Evolutionary conservation across 306 rosid genomes (phyloP).

Genomic region (Pyrus communis): DNA sequence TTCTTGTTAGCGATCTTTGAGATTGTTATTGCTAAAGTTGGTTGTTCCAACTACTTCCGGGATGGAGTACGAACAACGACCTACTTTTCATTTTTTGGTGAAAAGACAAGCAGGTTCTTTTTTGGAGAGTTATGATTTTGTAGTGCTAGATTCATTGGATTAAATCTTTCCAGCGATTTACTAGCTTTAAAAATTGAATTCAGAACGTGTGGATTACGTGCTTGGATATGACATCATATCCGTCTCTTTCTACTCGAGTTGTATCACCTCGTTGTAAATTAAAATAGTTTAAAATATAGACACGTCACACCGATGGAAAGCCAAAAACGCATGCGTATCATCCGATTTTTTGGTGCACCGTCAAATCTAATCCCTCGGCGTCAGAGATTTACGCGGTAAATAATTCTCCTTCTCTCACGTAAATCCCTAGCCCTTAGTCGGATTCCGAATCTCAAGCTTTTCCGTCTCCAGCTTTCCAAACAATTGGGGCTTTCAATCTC

Average conservation of each 20-base stretch:
- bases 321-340: not conserved
- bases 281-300: not conserved
- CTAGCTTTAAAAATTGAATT: too few species aligned
- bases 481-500: not conserved
- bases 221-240: too few species aligned
- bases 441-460: not conserved
- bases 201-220: too few species aligned
- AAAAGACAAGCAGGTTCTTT: too few species aligned
- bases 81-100: too few species aligned
- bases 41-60: not conserved
- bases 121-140: too few species aligned
- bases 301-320: not conserved
- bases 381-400: not conserved
- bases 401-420: not conserved
- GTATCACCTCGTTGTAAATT: too few species aligned
- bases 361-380: not conserved
- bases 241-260: too few species aligned
- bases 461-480: not conserved
- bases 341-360: not conserved
- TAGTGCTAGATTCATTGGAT: too few species aligned
- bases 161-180: too few species aligned
- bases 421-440: not conserved
- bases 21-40: not conserved
- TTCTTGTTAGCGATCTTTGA: not conserved
- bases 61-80: too few species aligned